Base-by-base conservation (phyloP, 768 basidiomycete genomes). In the Lactarius vividus region DNA sequence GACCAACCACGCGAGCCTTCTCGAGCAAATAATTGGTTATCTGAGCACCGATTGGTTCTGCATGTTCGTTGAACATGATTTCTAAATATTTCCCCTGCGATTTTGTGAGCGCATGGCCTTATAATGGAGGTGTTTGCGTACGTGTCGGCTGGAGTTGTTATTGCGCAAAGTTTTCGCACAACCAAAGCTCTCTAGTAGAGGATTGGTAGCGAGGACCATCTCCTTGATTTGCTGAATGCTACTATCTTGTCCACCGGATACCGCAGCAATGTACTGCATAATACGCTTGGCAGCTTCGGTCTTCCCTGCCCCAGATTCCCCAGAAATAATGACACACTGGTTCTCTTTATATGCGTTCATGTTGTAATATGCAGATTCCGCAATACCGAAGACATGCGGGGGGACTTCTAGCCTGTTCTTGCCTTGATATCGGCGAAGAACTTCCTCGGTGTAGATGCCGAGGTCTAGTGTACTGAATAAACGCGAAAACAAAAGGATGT, bases 311-410 rank as follows among this genome's bases (percentile, higher is more conserved):
- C 97, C 97, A 18, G 96, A 98, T 80, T 99, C 97, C 62, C 97
- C 97, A 40, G 96, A 95, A 73, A 99, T 98, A 79, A 99, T 99
- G 62, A 99, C 96, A 75, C 96, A 98, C 79, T 99, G 97, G 74
- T 98, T 99, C 79, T 99, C 96, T 77, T 96, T 91, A 78, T 99
- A 97, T 33, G 95, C 93, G 70, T 94, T 96, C 97, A 99, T 98
- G 75, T 96, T 94, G 81, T 98, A 98, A 81, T 98, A 98, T 11
- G 95, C 88, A 61, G 90, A 85, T 82, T 99, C 97, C 55, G 97
- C 97, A 70, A 99, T 97, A 70, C 90, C 83, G 79, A 96, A 99
- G 58, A 99, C 97, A 79, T 99, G 97, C 1, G 97, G 97, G 11
- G 96, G 91, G 61, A 98, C 93, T 78, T 99, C 97, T 65, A 99